These are phyloP conservation scores for Hyaloscypha variabilis DNA, from an alignment of 495 filamentous ascomycete species.

Conservation along the genomic window DNA sequence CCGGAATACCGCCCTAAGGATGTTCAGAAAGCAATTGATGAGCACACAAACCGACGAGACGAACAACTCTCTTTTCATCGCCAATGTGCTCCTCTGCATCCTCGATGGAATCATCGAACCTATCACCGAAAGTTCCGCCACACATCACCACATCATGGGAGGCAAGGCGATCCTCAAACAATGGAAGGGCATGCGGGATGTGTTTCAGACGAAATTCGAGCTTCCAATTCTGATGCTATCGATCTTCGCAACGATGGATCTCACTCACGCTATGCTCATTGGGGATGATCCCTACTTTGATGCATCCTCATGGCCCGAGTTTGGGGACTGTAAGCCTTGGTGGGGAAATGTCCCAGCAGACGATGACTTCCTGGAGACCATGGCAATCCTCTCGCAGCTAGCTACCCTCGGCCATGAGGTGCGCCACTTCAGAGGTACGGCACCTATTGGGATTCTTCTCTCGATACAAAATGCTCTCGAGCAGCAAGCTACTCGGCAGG, in stretches of 20 bases:
- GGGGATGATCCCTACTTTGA: constrained; percentile 32
- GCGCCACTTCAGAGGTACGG: constrained; percentile 20
- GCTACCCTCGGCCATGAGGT: constrained; percentile 23
- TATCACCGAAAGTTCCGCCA: constrained; percentile 37
- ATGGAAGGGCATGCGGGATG: constrained; percentile 31
- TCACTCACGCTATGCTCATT: constrained; percentile 36
- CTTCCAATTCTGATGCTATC: constrained; percentile 40
- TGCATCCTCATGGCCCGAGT: constrained; percentile 22
- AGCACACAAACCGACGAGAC: constrained; percentile 21
- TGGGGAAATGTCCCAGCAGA: constrained; percentile 29
- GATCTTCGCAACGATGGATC: constrained; percentile 42
- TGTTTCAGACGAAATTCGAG: constrained; percentile 32
- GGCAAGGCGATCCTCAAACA: constrained; percentile 42
- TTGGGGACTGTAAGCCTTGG: constrained; percentile 27
- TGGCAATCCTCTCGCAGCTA: constrained; percentile 28
- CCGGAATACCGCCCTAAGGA: constrained; percentile 35
- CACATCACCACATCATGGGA: constrained; percentile 39
- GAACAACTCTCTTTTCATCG: constrained; percentile 35
- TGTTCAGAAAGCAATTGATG: constrained; percentile 33
- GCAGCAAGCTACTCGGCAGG: constrained; percentile 17
- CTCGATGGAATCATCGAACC: constrained; percentile 43
- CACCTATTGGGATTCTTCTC: constrained; percentile 22
- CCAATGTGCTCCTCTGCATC: constrained; percentile 43
- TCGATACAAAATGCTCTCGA: constrained; percentile 28
- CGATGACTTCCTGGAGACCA: constrained; percentile 30